Percentiles rank a stretch among this genome's conserved stretches.
These are phyloP conservation scores for Thalassia testudinum DNA, from an alignment of 116 monocot species.

Conservation along the genomic window DNA sequence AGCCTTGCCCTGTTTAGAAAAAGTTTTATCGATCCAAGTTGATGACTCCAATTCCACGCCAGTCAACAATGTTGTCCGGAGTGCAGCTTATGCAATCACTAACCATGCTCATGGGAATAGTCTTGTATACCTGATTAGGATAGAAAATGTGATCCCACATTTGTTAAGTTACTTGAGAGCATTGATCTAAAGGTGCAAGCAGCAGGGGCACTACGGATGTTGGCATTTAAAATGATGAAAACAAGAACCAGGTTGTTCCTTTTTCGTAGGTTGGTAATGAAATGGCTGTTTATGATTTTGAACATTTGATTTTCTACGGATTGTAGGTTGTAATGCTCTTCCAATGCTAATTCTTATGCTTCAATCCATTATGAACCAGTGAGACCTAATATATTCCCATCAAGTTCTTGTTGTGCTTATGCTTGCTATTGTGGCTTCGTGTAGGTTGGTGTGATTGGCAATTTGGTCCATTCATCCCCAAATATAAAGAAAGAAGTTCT, in stretches of 20 bases:
- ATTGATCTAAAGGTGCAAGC: constrained; percentile 83
- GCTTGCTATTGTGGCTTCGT: constrained; percentile 1
- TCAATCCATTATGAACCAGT: constrained; percentile 96
- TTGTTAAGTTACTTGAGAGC: constrained; percentile 79
- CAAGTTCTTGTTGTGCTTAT: not conserved
- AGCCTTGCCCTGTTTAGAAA: constrained; percentile 72
- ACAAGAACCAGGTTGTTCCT: constrained; percentile 67
- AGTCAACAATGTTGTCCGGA: constrained; percentile 68
- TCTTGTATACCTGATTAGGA: constrained; percentile 40
- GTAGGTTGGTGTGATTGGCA: constrained; percentile 98
- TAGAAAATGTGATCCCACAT: constrained; percentile 91
- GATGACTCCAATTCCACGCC: constrained; percentile 28
- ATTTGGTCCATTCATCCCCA: constrained; percentile 97
- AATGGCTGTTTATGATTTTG: not conserved
- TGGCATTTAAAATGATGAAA: constrained; percentile 99
- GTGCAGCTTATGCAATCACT: constrained; percentile 95
- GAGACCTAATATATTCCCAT: constrained; percentile 4
- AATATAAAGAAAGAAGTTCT: constrained; percentile 98
- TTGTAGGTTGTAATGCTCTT: constrained; percentile 92
- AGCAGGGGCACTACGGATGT: constrained; percentile 81
- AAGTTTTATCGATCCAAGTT: constrained; percentile 57
- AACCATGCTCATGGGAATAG: constrained; percentile 99
- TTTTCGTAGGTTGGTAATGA: not conserved
- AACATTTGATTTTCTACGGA: constrained; percentile 24
- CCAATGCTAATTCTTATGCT: constrained; percentile 93